Percentiles rank a stretch among this genome's conserved stretches.
Evolutionary conservation across 1,284 basidiomycete species (phyloP).

Genomic region (Cryptococcus floricola): DNA sequence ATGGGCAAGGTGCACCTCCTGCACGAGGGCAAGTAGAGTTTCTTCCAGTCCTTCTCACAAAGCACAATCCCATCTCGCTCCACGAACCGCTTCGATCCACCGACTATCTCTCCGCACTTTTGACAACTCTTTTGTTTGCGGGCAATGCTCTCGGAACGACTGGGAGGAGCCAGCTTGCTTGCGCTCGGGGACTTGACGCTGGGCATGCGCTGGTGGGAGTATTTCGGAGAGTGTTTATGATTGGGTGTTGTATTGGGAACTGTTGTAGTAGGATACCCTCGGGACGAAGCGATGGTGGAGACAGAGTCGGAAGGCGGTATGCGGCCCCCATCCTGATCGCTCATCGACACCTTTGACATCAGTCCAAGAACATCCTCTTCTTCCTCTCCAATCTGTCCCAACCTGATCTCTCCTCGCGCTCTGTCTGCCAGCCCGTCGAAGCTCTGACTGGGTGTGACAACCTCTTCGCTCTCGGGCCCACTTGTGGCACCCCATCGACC

Average conservation of each 20-base stretch:
- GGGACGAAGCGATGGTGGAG: slow-evolving; percentile 11
- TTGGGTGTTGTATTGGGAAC: slow-evolving; percentile 4
- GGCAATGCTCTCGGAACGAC: neutral
- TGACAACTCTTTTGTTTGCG: slow-evolving; percentile 53
- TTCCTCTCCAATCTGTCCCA: slow-evolving; percentile 41
- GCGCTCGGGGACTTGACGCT: too few species aligned
- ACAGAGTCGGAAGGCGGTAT: slow-evolving; percentile 12
- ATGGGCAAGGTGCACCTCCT: slow-evolving; percentile 76
- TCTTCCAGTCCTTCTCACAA: slow-evolving; percentile 86
- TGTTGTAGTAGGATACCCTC: slow-evolving; percentile 4
- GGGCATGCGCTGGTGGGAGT: neutral
- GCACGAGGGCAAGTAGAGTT: slow-evolving; percentile 83
- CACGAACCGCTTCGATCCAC: slow-evolving; percentile 70
- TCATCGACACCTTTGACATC: slow-evolving; percentile 3
- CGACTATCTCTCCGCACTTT: slow-evolving; percentile 64
- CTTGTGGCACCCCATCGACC: slow-evolving; percentile 17
- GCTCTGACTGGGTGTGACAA: slow-evolving; percentile 46
- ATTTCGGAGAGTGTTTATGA: slow-evolving; percentile 7
- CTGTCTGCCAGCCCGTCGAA: slow-evolving; percentile 40
- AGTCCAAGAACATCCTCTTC: slow-evolving; percentile 36
- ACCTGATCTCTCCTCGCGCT: slow-evolving; percentile 8
- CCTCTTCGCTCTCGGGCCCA: slow-evolving; percentile 35
- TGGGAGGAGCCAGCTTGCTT: neutral
- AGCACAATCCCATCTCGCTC: slow-evolving; percentile 63
- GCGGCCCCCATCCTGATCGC: neutral